A percentile compares a stretch with the other conserved stretches of the same genome.
Evolutionary conservation across 139 green algal species (phyloP).

Genomic region (Chlorella sp.): DNA sequence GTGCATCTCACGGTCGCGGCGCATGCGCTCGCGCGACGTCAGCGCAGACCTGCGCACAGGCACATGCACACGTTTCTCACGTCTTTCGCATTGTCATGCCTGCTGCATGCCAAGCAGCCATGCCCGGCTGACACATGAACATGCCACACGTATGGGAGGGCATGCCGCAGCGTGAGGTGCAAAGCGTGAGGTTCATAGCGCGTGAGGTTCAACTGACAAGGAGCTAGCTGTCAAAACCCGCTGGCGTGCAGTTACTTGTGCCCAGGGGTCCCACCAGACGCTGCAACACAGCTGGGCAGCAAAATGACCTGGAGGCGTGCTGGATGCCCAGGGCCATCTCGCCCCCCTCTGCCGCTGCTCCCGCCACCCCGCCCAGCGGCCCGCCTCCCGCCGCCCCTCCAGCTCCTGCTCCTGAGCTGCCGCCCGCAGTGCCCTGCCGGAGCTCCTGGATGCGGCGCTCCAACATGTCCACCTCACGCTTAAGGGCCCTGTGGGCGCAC

Average conservation of each 20-base stretch:
- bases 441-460: conserved; percentile 41
- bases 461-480: conserved; percentile 60
- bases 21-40: conserved; percentile 47
- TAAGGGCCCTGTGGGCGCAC: conserved; percentile 1
- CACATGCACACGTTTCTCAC: neutral
- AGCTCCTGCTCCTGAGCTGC: conserved; percentile 5
- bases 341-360: conserved; percentile 16
- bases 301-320: neutral
- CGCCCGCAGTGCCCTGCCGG: conserved; percentile 5
- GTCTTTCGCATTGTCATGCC: no score
- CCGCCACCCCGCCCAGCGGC: neutral
- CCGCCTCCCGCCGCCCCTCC: neutral
- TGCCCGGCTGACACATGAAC: neutral
- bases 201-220: no score
- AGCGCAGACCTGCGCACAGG: conserved; percentile 11
- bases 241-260: no score
- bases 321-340: conserved; percentile 19
- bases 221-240: no score
- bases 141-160: neutral
- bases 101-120: no score
- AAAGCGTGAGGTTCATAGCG: no score
- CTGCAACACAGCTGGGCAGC: neutral
- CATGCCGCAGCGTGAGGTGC: no score
- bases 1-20: conserved; percentile 52
- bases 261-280: neutral